Evolutionary conservation across 768 basidiomycete genomes (phyloP).

Genomic region (Amanita subjunquillea): DNA sequence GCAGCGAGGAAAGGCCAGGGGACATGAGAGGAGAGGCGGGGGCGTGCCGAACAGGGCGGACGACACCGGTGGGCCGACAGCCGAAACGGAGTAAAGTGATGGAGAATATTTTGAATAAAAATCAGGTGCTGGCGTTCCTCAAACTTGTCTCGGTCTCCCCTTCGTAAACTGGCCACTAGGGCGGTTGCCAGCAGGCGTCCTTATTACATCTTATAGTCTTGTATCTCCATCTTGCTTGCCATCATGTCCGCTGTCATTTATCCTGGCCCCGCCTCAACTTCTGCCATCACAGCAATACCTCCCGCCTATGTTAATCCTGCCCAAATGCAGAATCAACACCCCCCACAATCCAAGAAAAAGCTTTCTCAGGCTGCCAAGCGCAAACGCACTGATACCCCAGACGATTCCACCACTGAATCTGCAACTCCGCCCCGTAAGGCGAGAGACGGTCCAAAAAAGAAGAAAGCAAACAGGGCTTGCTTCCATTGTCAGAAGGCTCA

Average conservation of each 20-base stretch:
- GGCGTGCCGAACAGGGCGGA: neutral
- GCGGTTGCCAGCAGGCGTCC: neutral
- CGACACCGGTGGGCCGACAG: slow-evolving; percentile 3
- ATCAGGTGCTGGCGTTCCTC: slow-evolving; percentile 3
- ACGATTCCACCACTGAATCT: slow-evolving; percentile 41
- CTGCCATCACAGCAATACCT: slow-evolving; percentile 18
- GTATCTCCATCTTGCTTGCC: slow-evolving; percentile 12
- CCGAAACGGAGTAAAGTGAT: slow-evolving; percentile 7
- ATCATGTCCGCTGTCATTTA: slow-evolving; percentile 9
- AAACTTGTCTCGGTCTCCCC: slow-evolving; percentile 19
- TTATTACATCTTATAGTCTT: neutral
- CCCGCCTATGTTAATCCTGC: slow-evolving; percentile 31
- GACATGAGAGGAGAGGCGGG: slow-evolving; percentile 1
- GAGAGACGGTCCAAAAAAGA: slow-evolving; percentile 81
- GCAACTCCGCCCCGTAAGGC: slow-evolving; percentile 35
- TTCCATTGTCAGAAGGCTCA: slow-evolving; percentile 96
- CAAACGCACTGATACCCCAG: slow-evolving; percentile 51
- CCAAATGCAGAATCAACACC: slow-evolving; percentile 23
- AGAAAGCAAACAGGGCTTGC: slow-evolving; percentile 90
- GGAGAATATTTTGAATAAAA: slow-evolving; percentile 6
- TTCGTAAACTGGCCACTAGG: slow-evolving; percentile 5
- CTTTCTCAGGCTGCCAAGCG: slow-evolving; percentile 34
- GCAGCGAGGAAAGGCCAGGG: slow-evolving; percentile 13
- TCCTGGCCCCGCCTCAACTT: slow-evolving; percentile 17
- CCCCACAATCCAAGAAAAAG: slow-evolving; percentile 28